Conservation (phyloP, 768 basidiomycete species). For the Cubamyces lactineus region DNA sequence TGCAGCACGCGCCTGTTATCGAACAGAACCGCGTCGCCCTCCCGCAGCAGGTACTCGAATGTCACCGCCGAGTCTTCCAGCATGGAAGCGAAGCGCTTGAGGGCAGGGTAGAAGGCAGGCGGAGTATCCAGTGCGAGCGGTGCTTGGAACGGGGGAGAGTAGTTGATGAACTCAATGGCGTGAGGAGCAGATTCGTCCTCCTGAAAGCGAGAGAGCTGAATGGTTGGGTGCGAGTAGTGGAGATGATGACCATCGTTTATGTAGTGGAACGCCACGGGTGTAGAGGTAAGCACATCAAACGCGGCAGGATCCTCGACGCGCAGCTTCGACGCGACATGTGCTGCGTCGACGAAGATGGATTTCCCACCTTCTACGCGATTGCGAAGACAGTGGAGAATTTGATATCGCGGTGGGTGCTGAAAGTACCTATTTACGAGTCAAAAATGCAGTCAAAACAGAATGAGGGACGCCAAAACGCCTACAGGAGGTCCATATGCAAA, state of each 20-base stretch:
- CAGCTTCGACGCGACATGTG: conserved; percentile 63
- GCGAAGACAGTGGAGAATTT: conserved; percentile 88
- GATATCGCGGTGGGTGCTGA: conserved; percentile 87
- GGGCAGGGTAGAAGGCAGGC: conserved; percentile 59
- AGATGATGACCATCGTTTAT: conserved; percentile 89
- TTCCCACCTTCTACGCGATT: conserved; percentile 83
- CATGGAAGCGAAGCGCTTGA: conserved; percentile 60
- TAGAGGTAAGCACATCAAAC: conserved; percentile 61
- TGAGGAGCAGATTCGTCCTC: neutral
- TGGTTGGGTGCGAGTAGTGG: conserved; percentile 70
- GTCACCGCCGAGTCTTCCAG: conserved; percentile 55
- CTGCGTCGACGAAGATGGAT: conserved; percentile 86
- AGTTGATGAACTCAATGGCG: conserved; percentile 73
- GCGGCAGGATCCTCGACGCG: conserved; percentile 47
- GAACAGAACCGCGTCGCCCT: conserved; percentile 89
- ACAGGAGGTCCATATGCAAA: conserved; percentile 92
- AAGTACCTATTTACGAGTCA: conserved; percentile 86
- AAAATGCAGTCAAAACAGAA: neutral
- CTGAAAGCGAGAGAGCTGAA: conserved; percentile 53
- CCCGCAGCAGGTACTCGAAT: conserved; percentile 67
- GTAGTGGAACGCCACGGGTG: conserved; percentile 87
- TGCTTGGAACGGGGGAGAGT: conserved; percentile 94
- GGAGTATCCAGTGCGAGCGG: conserved; percentile 64
- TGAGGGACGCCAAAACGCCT: conserved; percentile 35
- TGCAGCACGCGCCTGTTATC: conserved; percentile 92